phyloP scores from a whole-genome alignment of 2,329 filamentous ascomycete genomes.

The Fusarium sp. region DNA sequence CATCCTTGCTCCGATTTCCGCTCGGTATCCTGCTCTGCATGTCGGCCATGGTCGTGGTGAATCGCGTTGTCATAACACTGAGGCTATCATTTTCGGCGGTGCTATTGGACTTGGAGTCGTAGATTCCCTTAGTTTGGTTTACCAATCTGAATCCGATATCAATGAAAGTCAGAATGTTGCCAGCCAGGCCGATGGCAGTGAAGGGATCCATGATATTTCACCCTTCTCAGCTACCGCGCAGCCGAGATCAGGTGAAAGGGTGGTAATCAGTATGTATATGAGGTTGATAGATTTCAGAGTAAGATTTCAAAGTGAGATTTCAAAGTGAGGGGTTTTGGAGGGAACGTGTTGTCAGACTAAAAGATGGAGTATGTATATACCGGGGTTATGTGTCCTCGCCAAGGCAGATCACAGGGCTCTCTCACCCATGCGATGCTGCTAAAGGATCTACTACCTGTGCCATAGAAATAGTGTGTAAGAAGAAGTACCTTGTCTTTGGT shows the following conservation, averaged over 20 bases:
- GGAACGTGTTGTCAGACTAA: background rate
- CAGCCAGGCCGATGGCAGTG: background rate
- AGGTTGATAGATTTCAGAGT: background rate
- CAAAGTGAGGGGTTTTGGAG: background rate
- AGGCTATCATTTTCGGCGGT: background rate
- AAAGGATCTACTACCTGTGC: background rate
- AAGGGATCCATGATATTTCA: background rate
- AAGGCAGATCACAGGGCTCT: background rate
- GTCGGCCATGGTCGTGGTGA: fast-evolving
- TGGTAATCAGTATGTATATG: background rate
- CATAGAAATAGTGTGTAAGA: background rate
- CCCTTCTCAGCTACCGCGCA: fast-evolving
- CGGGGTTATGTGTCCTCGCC: fast-evolving
- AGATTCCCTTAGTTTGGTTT: background rate
- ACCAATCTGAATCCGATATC: background rate
- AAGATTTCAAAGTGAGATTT: background rate
- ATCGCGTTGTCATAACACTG: background rate
- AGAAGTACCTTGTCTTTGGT: background rate
- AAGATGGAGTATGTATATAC: background rate
- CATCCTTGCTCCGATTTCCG: background rate
- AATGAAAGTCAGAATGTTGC: background rate
- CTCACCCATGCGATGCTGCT: background rate
- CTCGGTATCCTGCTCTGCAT: background rate
- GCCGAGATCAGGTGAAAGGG: background rate
- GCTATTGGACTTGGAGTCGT: background rate